Conservation (phyloP, 2,329 filamentous ascomycete genomes). For the Trematosphaeria pertusa region DNA sequence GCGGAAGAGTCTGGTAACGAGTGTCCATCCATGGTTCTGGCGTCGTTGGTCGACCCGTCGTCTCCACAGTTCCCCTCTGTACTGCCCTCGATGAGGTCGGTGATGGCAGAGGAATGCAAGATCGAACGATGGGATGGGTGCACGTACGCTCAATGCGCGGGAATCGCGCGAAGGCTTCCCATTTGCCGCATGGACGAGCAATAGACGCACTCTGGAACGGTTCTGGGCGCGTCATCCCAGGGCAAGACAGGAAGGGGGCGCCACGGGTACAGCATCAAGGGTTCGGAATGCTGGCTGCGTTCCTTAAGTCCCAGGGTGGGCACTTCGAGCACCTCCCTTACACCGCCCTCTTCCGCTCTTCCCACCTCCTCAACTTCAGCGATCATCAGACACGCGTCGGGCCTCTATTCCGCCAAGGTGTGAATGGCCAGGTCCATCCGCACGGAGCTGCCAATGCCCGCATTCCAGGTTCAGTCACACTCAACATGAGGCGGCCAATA, state of each 20-base stretch:
- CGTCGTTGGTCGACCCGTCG: constrained; percentile 1
- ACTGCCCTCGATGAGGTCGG: not conserved
- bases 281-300: not conserved
- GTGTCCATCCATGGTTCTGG: constrained; percentile 19
- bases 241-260: not conserved
- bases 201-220: constrained; percentile 11
- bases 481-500: constrained; percentile 23
- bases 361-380: not conserved
- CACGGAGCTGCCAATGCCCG: not conserved
- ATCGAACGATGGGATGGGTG: not conserved
- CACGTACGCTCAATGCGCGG: not conserved
- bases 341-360: constrained; percentile 4
- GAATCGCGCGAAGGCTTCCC: constrained; percentile 12
- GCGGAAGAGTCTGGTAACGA: constrained; percentile 7
- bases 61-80: not conserved
- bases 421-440: constrained; percentile 7
- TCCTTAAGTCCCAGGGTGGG: constrained; percentile 1
- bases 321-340: constrained; percentile 6
- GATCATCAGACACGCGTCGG: constrained; percentile 7
- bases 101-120: not conserved
- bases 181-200: constrained; percentile 12
- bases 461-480: constrained; percentile 9
- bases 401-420: constrained; percentile 8
- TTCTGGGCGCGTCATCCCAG: constrained; percentile 13
- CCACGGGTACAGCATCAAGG: constrained; percentile 2